These are phyloP conservation scores for Xylariaceae sp. DNA, from an alignment of 2,329 filamentous ascomycete species.

Conservation along the genomic window DNA sequence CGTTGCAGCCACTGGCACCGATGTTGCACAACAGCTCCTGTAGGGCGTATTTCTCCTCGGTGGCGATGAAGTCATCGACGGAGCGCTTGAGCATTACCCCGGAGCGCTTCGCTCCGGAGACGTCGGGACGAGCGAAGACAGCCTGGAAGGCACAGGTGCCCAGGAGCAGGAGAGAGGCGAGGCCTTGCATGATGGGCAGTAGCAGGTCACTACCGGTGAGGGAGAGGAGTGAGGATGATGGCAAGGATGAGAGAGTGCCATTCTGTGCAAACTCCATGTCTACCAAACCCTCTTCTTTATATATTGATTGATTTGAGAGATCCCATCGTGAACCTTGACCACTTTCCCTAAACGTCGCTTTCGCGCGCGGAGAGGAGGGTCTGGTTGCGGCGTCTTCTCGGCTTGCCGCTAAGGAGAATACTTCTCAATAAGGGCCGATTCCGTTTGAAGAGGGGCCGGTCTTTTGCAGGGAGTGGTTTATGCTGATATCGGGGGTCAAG, in stretches of 20 bases:
- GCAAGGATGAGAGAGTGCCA: slow-evolving; percentile 14
- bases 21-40: slow-evolving; percentile 54
- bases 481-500: no score
- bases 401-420: not conserved
- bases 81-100: slow-evolving; percentile 39
- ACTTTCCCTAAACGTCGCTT: slow-evolving; percentile 15
- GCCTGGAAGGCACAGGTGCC: slow-evolving; percentile 47
- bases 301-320: slow-evolving; percentile 13
- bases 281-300: no score
- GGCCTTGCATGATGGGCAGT: slow-evolving; percentile 44
- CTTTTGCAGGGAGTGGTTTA: not conserved
- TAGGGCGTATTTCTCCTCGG: slow-evolving; percentile 47
- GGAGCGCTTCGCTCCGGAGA: slow-evolving; percentile 29
- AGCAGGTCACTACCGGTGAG: slow-evolving; percentile 25
- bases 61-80: slow-evolving; percentile 48
- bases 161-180: slow-evolving; percentile 46
- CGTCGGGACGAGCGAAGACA: slow-evolving; percentile 42
- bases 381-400: not conserved
- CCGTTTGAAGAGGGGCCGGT: not conserved
- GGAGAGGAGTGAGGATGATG: no score
- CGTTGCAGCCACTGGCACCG: slow-evolving; percentile 47
- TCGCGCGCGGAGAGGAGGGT: slow-evolving; percentile 1
- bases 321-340: slow-evolving; percentile 6
- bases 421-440: not conserved
- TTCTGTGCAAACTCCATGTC: slow-evolving; percentile 24